Conservation (phyloP, 2,329 filamentous ascomycete species). For the Fusarium subglutinans region DNA sequence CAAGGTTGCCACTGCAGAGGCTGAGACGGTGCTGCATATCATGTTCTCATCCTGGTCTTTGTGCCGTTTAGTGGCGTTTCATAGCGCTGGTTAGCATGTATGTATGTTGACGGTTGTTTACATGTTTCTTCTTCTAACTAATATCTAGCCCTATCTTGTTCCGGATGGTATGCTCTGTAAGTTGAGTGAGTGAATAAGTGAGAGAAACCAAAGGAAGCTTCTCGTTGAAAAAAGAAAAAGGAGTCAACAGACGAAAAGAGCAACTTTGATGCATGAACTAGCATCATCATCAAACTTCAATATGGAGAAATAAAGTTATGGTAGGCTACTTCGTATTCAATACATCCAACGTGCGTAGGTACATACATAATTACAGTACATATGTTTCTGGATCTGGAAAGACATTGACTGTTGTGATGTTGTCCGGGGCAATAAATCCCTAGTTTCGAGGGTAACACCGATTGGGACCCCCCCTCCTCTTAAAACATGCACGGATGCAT, state of each 20-base stretch:
- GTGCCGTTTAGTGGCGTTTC: background rate
- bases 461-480: constrained; percentile 6
- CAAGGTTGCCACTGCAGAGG: background rate
- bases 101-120: background rate
- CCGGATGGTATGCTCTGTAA: background rate
- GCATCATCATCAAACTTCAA: background rate
- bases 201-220: background rate
- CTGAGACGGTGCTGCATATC: background rate
- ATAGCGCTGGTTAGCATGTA: background rate
- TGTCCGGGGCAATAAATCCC: constrained; percentile 25
- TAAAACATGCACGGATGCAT: constrained; percentile 14
- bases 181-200: background rate
- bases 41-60: background rate
- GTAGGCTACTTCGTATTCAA: background rate
- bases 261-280: background rate
- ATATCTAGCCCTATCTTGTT: background rate
- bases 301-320: background rate
- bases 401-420: background rate
- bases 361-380: too few species aligned
- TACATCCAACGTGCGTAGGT: background rate
- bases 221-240: background rate
- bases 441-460: background rate
- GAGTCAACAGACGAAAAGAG: background rate
- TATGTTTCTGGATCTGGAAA: background rate
- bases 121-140: background rate